phyloP scores from a whole-genome alignment of 2,329 filamentous ascomycete genomes.

The Trichoderma breve region DNA sequence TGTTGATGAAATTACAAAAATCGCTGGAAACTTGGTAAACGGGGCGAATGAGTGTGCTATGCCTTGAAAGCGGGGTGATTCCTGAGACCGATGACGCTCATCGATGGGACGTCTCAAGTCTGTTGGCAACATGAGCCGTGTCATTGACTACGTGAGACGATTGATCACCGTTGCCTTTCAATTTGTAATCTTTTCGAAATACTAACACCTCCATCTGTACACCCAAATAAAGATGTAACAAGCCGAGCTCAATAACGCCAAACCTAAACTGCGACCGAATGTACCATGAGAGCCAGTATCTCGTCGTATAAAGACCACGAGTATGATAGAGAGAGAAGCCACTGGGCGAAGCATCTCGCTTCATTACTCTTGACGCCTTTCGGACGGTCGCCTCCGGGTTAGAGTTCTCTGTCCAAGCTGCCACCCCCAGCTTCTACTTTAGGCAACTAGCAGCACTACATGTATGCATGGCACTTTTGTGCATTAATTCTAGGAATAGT shows the following conservation, averaged over 20 bases:
- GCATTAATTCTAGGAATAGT: neutral
- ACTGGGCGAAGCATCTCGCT: neutral
- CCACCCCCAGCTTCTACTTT: neutral
- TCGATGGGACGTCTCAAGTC: neutral
- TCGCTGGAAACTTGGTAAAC: neutral
- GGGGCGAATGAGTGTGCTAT: neutral
- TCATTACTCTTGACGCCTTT: neutral
- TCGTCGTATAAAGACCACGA: neutral
- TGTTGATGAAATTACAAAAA: neutral
- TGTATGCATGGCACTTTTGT: conserved; percentile 5
- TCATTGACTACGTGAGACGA: neutral
- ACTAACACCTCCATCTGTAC: neutral
- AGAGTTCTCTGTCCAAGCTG: neutral
- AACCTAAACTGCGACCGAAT: neutral
- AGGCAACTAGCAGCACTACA: neutral
- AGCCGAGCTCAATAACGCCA: neutral
- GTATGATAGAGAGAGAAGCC: too few relatives aligned
- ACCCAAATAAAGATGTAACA: neutral
- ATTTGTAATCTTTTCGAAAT: neutral
- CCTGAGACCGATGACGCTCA: neutral
- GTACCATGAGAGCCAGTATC: neutral
- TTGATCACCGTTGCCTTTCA: neutral
- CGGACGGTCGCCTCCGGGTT: conserved; percentile 6
- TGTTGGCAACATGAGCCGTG: neutral
- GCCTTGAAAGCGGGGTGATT: neutral